Evolutionary conservation across 371 early-diverging fungal species (phyloP), one percentile per base, ranked within the genome.

Genomic region (Batrachochytrium dendrobatidis): DNA sequence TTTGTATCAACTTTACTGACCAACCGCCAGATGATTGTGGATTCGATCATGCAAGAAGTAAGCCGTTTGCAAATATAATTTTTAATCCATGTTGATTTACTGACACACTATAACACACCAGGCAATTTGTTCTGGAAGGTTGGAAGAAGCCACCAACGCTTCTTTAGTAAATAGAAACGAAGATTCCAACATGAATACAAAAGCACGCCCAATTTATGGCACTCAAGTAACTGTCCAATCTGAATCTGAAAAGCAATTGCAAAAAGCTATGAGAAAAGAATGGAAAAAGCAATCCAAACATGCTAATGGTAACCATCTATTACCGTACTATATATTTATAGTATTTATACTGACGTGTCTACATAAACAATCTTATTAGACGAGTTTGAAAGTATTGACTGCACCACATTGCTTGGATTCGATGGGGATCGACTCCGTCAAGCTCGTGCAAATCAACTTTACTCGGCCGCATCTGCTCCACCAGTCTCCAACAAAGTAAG

Each of bases 171-270:
- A 10, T 20, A 49, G 22, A 20, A 49, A 28, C 49, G 10, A 49
- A n/a, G 28, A n/a, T 12, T 15, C 55, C 44, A 56, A 56, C 7
- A 29, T 7, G 56, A 43, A 28, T 39, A 25, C 26, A 24, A 35
- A 44, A 24, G 8, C 29, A 4, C 17, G 34, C 25, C 79, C 81
- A 25, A 58, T 61, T 3, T 84, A 79, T 61, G 87, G 86, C 1
- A 61, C 86, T 0, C 86, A 84, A 61, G 79, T 88, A 34, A 85
- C 78, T 6, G 78, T 90, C 10, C 83, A 85, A 64, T 82, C 88
- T 0, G 87, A 87, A 60, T 75, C 78, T 4, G 90, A 92, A 54
- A 74, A 81, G 39, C 63, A 66, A 26, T 77, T 81, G 34, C 64
- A 76, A 44, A 92, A 89, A 56, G 71, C 77, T 25, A 64, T 74